These are phyloP conservation scores for Stephania japonica DNA, from an alignment of 164 flowering plant species.

Conservation along the genomic window DNA sequence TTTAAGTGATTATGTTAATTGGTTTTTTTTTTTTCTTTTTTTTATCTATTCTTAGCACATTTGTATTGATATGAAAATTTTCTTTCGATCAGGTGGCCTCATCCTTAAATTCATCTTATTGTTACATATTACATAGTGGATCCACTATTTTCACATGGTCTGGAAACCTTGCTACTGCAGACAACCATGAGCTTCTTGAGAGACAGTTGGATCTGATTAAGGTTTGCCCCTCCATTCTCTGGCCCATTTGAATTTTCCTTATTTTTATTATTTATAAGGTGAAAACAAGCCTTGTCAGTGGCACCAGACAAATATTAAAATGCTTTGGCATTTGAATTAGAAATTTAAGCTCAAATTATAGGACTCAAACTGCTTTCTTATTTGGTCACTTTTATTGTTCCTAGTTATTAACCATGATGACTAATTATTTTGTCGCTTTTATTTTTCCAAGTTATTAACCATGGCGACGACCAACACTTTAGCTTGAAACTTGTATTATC, in stretches of 20 bases:
- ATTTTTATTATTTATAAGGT: constrained; percentile 1
- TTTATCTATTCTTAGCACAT: too few species aligned
- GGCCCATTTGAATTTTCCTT: background rate
- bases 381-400: background rate
- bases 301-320: background rate
- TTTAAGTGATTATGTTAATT: too few species aligned
- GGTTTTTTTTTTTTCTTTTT: too few species aligned
- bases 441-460: background rate
- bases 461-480: background rate
- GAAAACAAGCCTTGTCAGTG: background rate
- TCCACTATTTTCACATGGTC: constrained; percentile 83
- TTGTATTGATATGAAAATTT: background rate
- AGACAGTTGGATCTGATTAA: constrained; percentile 88
- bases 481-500: background rate
- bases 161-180: constrained; percentile 74
- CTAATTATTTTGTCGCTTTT: background rate
- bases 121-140: constrained; percentile 78
- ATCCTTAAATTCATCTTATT: constrained; percentile 88
- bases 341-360: background rate
- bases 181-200: constrained; percentile 91
- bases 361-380: background rate
- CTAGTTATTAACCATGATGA: background rate
- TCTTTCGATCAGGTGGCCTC: constrained; percentile 64
- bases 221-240: constrained; percentile 34
- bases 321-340: background rate